phyloP scores from a whole-genome alignment of 345 rosid species.

The Hypericum perforatum region DNA sequence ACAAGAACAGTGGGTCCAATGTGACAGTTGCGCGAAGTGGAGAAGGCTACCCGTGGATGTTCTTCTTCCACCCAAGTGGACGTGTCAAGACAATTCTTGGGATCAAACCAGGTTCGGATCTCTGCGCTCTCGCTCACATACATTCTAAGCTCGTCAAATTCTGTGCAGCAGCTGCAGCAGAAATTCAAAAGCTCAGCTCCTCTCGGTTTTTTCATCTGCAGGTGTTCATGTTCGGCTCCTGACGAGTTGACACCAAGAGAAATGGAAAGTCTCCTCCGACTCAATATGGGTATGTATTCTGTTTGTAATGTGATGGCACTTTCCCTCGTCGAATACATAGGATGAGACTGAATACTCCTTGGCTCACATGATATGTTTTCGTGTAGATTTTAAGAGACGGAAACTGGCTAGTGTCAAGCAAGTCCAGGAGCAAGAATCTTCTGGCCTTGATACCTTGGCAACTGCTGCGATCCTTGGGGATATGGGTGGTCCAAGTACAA shows the following conservation, averaged over 20 bases:
- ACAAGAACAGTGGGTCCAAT: slow-evolving; percentile 95
- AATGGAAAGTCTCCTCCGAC: slow-evolving; percentile 63
- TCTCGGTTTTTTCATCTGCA: slow-evolving; percentile 18
- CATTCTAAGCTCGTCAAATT: not conserved
- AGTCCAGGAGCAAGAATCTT: slow-evolving; percentile 44
- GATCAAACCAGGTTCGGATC: slow-evolving; percentile 67
- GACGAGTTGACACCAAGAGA: slow-evolving; percentile 75
- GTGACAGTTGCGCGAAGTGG: slow-evolving; percentile 92
- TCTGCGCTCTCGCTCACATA: not conserved
- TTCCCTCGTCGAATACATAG: not conserved
- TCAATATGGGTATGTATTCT: slow-evolving; percentile 37
- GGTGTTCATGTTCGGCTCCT: slow-evolving; percentile 84
- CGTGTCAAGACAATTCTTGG: slow-evolving; percentile 61
- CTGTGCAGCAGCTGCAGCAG: slow-evolving; percentile 5
- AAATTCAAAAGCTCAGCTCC: not conserved
- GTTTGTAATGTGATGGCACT: not conserved
- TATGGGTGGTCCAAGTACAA: slow-evolving; percentile 39
- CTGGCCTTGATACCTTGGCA: slow-evolving; percentile 68
- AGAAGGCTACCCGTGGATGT: slow-evolving; percentile 66
- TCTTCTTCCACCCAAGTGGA: slow-evolving; percentile 92
- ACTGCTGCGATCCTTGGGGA: slow-evolving; percentile 65
- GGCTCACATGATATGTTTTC: not conserved
- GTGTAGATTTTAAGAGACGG: slow-evolving; percentile 65
- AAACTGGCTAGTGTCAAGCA: slow-evolving; percentile 36
- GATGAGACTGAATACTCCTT: not conserved